Percentiles rank a stretch among this genome's conserved stretches.
These are phyloP conservation scores for barley (Hordeum vulgare) DNA, from an alignment of 176 grass and related monocot species.

Conservation along the genomic window DNA sequence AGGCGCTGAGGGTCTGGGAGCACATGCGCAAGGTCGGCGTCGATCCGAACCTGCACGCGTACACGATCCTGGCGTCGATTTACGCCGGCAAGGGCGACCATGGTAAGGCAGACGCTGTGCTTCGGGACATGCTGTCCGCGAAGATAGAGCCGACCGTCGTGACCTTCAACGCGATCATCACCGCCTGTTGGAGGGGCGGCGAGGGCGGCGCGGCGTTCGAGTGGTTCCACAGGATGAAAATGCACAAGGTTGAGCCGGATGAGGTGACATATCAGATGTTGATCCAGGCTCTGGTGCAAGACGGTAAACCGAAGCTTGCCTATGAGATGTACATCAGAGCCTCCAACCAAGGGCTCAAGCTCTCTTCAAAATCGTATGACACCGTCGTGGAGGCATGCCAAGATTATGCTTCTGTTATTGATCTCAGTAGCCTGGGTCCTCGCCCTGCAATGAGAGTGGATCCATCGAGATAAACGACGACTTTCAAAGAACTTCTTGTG, in stretches of 20 bases:
- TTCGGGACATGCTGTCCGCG: slow-evolving; percentile 53
- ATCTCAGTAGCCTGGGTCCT: slow-evolving; percentile 46
- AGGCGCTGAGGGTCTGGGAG: slow-evolving; percentile 62
- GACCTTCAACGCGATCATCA: slow-evolving; percentile 91
- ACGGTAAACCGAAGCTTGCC: slow-evolving; percentile 72
- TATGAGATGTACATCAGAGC: slow-evolving; percentile 76
- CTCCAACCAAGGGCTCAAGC: slow-evolving; percentile 42
- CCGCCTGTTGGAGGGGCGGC: slow-evolving; percentile 41
- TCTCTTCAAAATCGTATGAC: slow-evolving; percentile 66
- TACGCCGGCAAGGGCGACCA: slow-evolving; percentile 58
- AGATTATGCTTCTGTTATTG: slow-evolving; percentile 31
- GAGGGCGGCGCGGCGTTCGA: slow-evolving; percentile 47
- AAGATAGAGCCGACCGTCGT: slow-evolving; percentile 67
- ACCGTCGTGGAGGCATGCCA: slow-evolving; percentile 44
- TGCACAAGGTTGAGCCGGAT: slow-evolving; percentile 51
- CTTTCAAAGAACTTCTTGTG: slow-evolving; percentile 18
- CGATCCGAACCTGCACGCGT: slow-evolving; percentile 73
- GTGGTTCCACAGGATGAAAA: slow-evolving; percentile 89
- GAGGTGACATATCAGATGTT: slow-evolving; percentile 78
- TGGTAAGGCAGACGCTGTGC: slow-evolving; percentile 46
- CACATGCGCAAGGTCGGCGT: slow-evolving; percentile 78
- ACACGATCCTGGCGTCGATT: slow-evolving; percentile 71
- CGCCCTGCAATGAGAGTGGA: slow-evolving; percentile 27
- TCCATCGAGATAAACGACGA: slow-evolving; percentile 15
- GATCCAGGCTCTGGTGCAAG: slow-evolving; percentile 57